Evolutionary conservation across 179 eudicot genomes (phyloP).

Genomic region (Spinacia oleracea): DNA sequence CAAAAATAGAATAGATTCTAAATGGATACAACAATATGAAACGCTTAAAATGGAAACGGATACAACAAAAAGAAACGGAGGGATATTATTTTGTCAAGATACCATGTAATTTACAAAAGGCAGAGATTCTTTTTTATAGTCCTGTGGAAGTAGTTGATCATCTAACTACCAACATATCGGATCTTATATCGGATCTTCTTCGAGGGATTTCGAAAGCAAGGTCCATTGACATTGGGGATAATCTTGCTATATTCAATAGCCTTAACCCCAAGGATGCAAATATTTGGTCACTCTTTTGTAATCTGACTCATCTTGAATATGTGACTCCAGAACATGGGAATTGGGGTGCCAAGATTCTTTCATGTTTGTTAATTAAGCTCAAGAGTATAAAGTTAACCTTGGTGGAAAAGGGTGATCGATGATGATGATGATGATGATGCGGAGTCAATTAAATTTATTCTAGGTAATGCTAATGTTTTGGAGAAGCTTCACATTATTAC

Average conservation of each 20-base stretch:
- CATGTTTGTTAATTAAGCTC: not conserved
- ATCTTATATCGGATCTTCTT: no score
- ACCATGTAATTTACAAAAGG: not conserved
- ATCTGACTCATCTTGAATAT: not conserved
- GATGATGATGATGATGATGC: not conserved
- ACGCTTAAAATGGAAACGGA: no score
- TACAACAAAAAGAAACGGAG: no score
- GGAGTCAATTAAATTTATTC: not conserved
- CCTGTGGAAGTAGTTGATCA: not conserved
- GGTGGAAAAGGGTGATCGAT: not conserved
- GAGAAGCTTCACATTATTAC: not conserved
- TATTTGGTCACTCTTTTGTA: not conserved
- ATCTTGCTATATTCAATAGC: not conserved
- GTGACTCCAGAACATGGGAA: not conserved
- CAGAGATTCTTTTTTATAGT: no score
- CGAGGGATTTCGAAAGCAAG: not conserved
- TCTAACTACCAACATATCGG: no score
- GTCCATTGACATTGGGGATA: not conserved
- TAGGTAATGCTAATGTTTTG: not conserved
- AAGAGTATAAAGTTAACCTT: not conserved
- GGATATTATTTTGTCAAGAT: not conserved
- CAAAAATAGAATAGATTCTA: no score
- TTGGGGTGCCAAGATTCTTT: not conserved
- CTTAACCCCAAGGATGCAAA: not conserved
- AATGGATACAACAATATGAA: no score